Evolutionary conservation across 306 rosid genomes (phyloP).

Genomic region (Trifolium pratense): DNA sequence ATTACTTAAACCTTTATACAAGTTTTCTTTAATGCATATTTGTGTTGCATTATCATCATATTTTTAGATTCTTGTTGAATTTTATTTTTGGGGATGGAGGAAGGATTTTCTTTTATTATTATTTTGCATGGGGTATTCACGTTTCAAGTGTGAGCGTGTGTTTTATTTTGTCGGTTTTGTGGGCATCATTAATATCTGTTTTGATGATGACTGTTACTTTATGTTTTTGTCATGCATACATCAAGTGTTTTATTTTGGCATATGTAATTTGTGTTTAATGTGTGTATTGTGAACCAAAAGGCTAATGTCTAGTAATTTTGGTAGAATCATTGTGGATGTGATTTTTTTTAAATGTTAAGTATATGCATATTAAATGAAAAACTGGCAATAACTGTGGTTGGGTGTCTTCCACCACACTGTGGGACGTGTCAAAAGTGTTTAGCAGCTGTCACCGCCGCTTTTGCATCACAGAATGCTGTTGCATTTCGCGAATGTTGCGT

Average conservation of each 20-base stretch:
- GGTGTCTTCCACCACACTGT: too few species aligned
- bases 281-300: neutral
- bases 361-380: neutral
- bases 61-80: neutral
- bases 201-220: conserved; percentile 10
- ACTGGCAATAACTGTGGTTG: neutral
- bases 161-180: neutral
- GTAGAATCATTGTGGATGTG: neutral
- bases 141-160: neutral
- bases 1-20: conserved; percentile 30
- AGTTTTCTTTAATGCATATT: conserved; percentile 9
- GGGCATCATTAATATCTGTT: neutral
- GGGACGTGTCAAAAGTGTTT: neutral
- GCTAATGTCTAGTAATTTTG: neutral
- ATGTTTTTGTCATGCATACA: conserved; percentile 5
- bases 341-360: neutral
- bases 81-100: conserved; percentile 19
- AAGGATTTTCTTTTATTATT: neutral
- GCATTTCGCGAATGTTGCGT: neutral
- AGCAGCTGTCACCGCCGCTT: neutral
- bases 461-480: neutral
- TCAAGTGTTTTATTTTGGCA: conserved; percentile 4
- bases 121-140: neutral
- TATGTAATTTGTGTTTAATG: neutral
- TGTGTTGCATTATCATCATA: conserved; percentile 3